Evolutionary conservation across 495 filamentous ascomycete species (phyloP).

Genomic region (Trichodelitschia bisporula): DNA sequence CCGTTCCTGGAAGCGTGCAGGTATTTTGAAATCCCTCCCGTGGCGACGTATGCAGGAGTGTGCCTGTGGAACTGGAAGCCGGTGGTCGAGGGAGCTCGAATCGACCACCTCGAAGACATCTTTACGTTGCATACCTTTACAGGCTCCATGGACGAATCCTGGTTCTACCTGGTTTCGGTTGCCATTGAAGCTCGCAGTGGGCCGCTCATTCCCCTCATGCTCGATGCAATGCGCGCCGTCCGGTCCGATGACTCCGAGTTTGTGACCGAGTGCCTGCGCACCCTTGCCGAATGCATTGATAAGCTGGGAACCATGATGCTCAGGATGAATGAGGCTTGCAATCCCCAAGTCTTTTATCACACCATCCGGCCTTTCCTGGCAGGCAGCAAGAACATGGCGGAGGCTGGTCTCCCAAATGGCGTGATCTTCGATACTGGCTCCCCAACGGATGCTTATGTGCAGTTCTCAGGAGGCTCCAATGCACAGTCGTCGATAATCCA

Average conservation of each 20-base stretch:
- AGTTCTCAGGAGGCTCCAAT: slow-evolving; percentile 79
- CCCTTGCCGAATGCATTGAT: slow-evolving; percentile 68
- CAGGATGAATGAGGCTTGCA: slow-evolving; percentile 80
- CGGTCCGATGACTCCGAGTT: slow-evolving; percentile 38
- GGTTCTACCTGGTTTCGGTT: slow-evolving; percentile 91
- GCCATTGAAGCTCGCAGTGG: slow-evolving; percentile 87
- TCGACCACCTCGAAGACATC: slow-evolving; percentile 65
- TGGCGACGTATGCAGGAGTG: slow-evolving; percentile 82
- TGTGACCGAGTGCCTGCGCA: slow-evolving; percentile 48
- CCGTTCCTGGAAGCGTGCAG: slow-evolving; percentile 58
- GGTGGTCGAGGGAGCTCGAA: slow-evolving; percentile 52
- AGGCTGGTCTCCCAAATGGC: slow-evolving; percentile 68
- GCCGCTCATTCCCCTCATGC: slow-evolving; percentile 70
- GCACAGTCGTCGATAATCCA: slow-evolving; percentile 89
- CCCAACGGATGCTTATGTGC: slow-evolving; percentile 37
- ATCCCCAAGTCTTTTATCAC: slow-evolving; percentile 83
- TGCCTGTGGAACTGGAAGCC: slow-evolving; percentile 93
- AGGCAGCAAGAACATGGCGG: slow-evolving; percentile 89
- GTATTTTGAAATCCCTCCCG: slow-evolving; percentile 68
- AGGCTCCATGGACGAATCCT: slow-evolving; percentile 88
- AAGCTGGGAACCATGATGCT: slow-evolving; percentile 50
- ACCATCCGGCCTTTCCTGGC: slow-evolving; percentile 83
- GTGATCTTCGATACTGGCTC: slow-evolving; percentile 65
- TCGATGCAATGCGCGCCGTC: slow-evolving; percentile 66
- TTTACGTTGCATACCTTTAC: slow-evolving; percentile 74